These are phyloP conservation scores for Kodamaea suecica DNA, from an alignment of 1,139 yeast species.

Conservation along the genomic window DNA sequence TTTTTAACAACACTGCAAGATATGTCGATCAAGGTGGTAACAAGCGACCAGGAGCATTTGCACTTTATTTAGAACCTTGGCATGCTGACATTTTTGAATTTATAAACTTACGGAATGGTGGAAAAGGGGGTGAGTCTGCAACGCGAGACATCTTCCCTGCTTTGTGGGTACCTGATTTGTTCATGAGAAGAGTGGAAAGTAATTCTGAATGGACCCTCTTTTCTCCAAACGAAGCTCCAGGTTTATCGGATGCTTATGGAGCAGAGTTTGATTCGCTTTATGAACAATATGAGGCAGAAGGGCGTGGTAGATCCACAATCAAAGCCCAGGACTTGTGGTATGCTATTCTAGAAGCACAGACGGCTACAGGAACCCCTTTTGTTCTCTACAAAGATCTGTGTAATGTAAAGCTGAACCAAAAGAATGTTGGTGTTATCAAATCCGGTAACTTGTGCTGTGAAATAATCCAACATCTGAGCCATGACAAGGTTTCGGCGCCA, in stretches of 20 bases:
- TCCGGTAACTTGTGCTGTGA: constrained; percentile 61
- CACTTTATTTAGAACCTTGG: constrained; percentile 62
- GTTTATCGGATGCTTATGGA: constrained; percentile 49
- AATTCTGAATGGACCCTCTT: constrained; percentile 53
- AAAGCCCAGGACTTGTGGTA: constrained; percentile 56
- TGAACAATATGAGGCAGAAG: constrained; percentile 43
- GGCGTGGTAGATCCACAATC: constrained; percentile 33
- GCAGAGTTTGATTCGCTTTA: constrained; percentile 47
- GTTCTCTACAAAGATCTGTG: constrained; percentile 58
- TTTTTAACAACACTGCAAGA: constrained; percentile 57
- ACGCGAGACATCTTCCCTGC: constrained; percentile 58
- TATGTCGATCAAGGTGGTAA: constrained; percentile 65
- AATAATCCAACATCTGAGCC: constrained; percentile 52
- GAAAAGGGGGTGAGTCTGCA: constrained; percentile 41
- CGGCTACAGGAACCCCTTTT: constrained; percentile 61
- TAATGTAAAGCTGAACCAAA: constrained; percentile 51
- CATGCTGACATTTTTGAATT: constrained; percentile 55
- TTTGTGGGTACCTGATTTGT: constrained; percentile 58
- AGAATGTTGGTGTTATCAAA: constrained; percentile 53
- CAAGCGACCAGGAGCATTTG: constrained; percentile 62
- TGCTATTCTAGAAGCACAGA: constrained; percentile 52
- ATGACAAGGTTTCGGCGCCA: constrained; percentile 51
- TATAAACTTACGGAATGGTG: constrained; percentile 52
- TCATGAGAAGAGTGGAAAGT: constrained; percentile 52
- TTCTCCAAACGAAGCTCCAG: constrained; percentile 54